These are phyloP conservation scores for Mycena filopes DNA, from an alignment of 768 basidiomycete species.

Conservation along the genomic window DNA sequence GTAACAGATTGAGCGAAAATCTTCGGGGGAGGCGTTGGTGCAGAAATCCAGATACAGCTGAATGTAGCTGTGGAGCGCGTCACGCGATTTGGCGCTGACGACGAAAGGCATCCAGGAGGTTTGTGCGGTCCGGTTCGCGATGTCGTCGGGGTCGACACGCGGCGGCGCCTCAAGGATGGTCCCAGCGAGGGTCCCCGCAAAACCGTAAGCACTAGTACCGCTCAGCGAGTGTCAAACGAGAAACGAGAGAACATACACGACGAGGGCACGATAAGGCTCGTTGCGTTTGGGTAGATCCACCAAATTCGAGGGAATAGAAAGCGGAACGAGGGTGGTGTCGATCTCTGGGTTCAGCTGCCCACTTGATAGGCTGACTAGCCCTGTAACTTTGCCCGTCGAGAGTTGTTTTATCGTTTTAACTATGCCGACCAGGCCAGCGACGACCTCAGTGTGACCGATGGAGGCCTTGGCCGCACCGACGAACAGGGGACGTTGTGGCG, in stretches of 20 bases:
- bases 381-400: slow-evolving; percentile 41
- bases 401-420: slow-evolving; percentile 43
- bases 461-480: slow-evolving; percentile 47
- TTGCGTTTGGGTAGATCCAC: slow-evolving; percentile 31
- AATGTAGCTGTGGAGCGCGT: slow-evolving; percentile 43
- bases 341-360: slow-evolving; percentile 47
- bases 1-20: slow-evolving; percentile 48
- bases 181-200: slow-evolving; percentile 49
- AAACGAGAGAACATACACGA: slow-evolving; percentile 39
- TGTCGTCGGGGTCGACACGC: slow-evolving; percentile 24
- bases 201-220: slow-evolving; percentile 45
- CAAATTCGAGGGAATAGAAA: slow-evolving; percentile 41
- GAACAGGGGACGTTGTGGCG: slow-evolving; percentile 42
- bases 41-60: slow-evolving; percentile 47
- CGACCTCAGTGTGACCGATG: slow-evolving; percentile 48
- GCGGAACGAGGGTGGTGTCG: slow-evolving; percentile 43
- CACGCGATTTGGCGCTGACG: slow-evolving; percentile 47
- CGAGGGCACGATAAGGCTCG: slow-evolving; percentile 39
- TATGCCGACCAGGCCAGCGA: slow-evolving; percentile 47
- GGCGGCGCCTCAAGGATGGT: slow-evolving; percentile 43
- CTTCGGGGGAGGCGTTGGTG: slow-evolving; percentile 32
- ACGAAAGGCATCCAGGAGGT: slow-evolving; percentile 42
- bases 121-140: background rate
- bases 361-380: slow-evolving; percentile 42
- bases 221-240: slow-evolving; percentile 7